phyloP scores from a whole-genome alignment of 805 yeast species.

The Metschnikowia colocasiae region DNA sequence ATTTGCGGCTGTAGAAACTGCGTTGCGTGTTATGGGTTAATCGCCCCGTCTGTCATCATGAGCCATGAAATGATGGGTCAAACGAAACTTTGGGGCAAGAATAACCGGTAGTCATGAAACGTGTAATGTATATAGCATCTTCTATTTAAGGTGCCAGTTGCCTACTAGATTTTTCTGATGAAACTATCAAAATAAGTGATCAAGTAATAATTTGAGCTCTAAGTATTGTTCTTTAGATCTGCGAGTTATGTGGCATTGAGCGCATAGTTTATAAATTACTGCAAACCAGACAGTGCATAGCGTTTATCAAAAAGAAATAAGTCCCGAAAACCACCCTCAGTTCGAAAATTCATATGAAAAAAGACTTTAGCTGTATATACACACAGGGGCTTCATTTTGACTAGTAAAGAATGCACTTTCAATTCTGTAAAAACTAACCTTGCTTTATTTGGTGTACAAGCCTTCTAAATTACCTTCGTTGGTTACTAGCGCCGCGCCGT shows the following conservation, averaged over 20 bases:
- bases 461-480: not conserved
- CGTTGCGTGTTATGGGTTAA: conserved; percentile 53
- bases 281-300: not conserved
- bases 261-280: not conserved
- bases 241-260: not conserved
- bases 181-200: no score
- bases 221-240: no score
- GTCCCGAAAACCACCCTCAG: not conserved
- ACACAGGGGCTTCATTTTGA: not conserved
- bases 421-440: not conserved
- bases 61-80: no score
- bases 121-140: no score
- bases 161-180: no score
- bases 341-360: not conserved
- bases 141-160: no score
- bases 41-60: no score
- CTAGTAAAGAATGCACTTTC: not conserved
- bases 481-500: not conserved
- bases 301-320: not conserved
- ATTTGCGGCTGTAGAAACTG: conserved; percentile 70
- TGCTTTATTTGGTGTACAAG: not conserved
- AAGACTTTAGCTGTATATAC: not conserved
- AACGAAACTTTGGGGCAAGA: no score
- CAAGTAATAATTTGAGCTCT: no score
- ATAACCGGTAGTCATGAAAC: no score